These are phyloP conservation scores for Penicillium silybi DNA, from an alignment of 495 filamentous ascomycete species.

Conservation along the genomic window DNA sequence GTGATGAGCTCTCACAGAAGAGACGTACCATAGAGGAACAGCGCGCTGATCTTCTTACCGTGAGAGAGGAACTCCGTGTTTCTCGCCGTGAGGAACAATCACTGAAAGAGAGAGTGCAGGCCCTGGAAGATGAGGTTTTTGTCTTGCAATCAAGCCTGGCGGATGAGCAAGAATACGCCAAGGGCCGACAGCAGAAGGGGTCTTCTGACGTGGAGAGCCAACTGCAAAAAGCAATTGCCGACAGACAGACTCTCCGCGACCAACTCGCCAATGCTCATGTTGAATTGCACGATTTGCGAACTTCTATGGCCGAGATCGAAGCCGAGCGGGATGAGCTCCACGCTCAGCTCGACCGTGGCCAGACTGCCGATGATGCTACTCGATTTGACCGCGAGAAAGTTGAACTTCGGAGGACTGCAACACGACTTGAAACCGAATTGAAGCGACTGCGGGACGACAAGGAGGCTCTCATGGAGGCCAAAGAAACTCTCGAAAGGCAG, in stretches of 20 bases:
- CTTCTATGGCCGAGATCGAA: constrained; percentile 49
- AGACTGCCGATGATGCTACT: constrained; percentile 49
- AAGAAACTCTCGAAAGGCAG: constrained; percentile 51
- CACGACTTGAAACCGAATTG: constrained; percentile 57
- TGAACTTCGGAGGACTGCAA: constrained; percentile 55
- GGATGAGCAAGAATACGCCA: constrained; percentile 66
- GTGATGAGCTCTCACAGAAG: constrained; percentile 53
- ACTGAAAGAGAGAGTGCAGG: constrained; percentile 64
- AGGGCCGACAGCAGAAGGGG: constrained; percentile 46
- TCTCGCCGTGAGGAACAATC: constrained; percentile 60
- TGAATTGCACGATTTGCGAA: constrained; percentile 55
- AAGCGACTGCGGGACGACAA: constrained; percentile 57
- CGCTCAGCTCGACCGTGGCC: constrained; percentile 48
- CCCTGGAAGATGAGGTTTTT: constrained; percentile 77
- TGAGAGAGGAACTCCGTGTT: constrained; percentile 65
- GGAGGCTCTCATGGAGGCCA: constrained; percentile 44
- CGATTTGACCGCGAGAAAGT: constrained; percentile 59
- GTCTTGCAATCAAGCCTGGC: constrained; percentile 70
- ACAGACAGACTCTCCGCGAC: constrained; percentile 61
- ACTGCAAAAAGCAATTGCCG: constrained; percentile 47
- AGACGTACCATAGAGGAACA: constrained; percentile 50
- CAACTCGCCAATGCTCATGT: constrained; percentile 57
- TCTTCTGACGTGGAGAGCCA: constrained; percentile 46
- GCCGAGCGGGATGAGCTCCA: constrained; percentile 64
- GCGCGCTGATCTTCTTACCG: constrained; percentile 54